Evolutionary conservation across 75 land plant species (phyloP).

Genomic region (Ceratopteris richardii): DNA sequence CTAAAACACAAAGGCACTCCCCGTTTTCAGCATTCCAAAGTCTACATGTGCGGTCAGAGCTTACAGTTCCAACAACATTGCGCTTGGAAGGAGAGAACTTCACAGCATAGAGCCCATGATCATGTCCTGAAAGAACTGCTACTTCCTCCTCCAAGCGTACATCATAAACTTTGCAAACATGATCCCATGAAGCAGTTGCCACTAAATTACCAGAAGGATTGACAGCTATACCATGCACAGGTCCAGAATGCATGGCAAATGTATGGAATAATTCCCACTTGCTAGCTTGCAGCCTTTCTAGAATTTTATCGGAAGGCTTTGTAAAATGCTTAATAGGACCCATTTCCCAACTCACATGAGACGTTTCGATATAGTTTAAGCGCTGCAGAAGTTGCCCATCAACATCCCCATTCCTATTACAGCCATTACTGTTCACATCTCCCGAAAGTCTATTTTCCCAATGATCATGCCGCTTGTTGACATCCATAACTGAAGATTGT

Average conservation of each 20-base stretch:
- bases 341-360: slow-evolving; percentile 6
- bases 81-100: slow-evolving; percentile 35
- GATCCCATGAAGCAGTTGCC: slow-evolving; percentile 41
- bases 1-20: slow-evolving; percentile 28
- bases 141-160: slow-evolving; percentile 30
- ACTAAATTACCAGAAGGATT: slow-evolving; percentile 33
- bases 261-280: slow-evolving; percentile 32
- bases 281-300: slow-evolving; percentile 22
- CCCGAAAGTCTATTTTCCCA: not conserved
- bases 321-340: slow-evolving; percentile 6
- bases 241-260: slow-evolving; percentile 31
- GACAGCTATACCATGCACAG: slow-evolving; percentile 41
- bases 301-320: slow-evolving; percentile 25
- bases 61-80: slow-evolving; percentile 33
- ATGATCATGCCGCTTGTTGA: not conserved
- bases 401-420: slow-evolving; percentile 5
- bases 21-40: slow-evolving; percentile 31
- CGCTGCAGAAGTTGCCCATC: not conserved
- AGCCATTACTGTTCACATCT: not conserved
- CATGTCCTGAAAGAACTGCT: slow-evolving; percentile 32
- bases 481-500: not conserved
- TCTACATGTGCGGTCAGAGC: slow-evolving; percentile 35
- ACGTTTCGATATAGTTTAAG: slow-evolving; percentile 4
- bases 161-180: slow-evolving; percentile 31
- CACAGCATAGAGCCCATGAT: slow-evolving; percentile 33